phyloP scores from a whole-genome alignment of 2,329 filamentous ascomycete genomes.

The Aotearoamyces nothofagi region DNA sequence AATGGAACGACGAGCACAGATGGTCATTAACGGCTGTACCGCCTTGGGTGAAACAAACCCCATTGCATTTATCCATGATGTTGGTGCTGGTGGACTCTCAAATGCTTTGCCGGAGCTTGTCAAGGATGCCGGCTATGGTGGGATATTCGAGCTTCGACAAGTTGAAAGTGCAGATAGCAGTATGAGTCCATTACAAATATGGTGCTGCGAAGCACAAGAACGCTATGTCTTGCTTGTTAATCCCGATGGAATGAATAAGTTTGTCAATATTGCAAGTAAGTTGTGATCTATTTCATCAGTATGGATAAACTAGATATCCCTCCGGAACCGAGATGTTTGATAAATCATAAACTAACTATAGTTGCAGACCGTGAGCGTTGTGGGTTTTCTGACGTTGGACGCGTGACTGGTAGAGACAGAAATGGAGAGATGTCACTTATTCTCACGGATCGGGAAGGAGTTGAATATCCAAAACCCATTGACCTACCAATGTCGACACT shows the following conservation, averaged over 20 bases:
- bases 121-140: constrained; percentile 81
- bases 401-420: constrained; percentile 46
- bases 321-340: too few species aligned
- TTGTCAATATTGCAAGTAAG: constrained; percentile 44
- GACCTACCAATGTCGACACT: constrained; percentile 79
- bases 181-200: constrained; percentile 94
- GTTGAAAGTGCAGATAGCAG: constrained; percentile 79
- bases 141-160: constrained; percentile 86
- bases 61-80: constrained; percentile 94
- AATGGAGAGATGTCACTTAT: constrained; percentile 57
- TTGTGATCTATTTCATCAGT: constrained; percentile 8
- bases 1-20: constrained; percentile 87
- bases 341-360: too few species aligned
- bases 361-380: constrained; percentile 64
- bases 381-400: constrained; percentile 82
- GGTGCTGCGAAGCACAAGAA: constrained; percentile 96
- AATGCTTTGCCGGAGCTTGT: constrained; percentile 78
- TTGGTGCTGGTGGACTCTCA: constrained; percentile 80
- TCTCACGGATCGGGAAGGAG: constrained; percentile 67
- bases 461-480: constrained; percentile 61
- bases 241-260: constrained; percentile 65
- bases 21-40: constrained; percentile 92
- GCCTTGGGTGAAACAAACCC: constrained; percentile 74
- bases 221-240: constrained; percentile 87
- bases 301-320: too few species aligned